Conservation (phyloP, 1,139 yeast genomes). For the Debaryomycetaceae sp. region DNA sequence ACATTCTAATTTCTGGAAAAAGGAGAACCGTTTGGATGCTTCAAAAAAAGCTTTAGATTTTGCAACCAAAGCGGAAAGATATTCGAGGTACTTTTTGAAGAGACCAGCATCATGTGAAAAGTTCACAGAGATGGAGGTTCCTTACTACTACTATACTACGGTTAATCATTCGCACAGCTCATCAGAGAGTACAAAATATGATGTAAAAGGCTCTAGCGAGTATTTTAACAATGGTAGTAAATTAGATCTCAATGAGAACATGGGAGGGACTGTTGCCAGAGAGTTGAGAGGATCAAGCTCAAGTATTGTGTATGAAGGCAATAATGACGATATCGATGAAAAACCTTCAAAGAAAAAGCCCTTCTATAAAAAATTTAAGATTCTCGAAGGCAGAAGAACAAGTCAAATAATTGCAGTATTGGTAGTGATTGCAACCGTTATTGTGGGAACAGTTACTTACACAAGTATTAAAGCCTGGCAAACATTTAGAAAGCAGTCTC, state of each 20-base stretch:
- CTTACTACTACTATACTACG: constrained; percentile 12
- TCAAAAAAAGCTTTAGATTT: constrained; percentile 7
- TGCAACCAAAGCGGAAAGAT: constrained; percentile 11
- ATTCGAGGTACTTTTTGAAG: constrained; percentile 14
- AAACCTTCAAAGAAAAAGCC: background rate
- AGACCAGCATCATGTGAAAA: constrained; percentile 3
- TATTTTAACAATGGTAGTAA: background rate
- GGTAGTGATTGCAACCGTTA: constrained; percentile 9
- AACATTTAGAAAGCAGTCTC: constrained; percentile 6
- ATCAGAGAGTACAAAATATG: background rate
- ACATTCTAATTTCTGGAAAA: constrained; percentile 15
- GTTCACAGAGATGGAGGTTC: constrained; percentile 11
- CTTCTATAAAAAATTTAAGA: constrained; percentile 8
- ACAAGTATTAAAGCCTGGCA: constrained; percentile 8
- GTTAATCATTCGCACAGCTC: background rate
- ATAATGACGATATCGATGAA: no score
- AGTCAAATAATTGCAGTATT: constrained; percentile 11
- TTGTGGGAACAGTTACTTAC: constrained; percentile 15
- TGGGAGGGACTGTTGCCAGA: background rate
- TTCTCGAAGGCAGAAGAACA: constrained; percentile 9
- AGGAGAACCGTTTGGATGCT: constrained; percentile 9
- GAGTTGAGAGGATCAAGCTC: background rate
- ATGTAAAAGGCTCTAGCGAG: background rate
- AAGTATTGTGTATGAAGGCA: no score
- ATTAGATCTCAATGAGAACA: background rate